Conservation (phyloP, 2,329 filamentous ascomycete genomes). For the Aspergillus sojae region DNA sequence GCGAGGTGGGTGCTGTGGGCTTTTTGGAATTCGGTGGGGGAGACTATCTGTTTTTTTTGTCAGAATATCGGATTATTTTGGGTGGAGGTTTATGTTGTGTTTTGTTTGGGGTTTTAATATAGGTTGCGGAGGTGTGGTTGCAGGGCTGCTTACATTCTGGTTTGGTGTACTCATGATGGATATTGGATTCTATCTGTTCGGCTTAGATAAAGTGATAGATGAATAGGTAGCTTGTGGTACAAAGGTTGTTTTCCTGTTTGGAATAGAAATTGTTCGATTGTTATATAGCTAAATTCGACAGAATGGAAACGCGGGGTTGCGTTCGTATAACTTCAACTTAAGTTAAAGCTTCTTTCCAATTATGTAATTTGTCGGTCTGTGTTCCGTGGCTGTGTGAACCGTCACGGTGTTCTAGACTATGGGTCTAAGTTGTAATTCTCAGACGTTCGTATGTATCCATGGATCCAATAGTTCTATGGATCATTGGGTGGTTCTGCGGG, state of each 20-base stretch:
- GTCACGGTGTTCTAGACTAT: neutral
- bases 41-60: neutral
- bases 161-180: neutral
- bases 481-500: neutral
- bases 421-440: neutral
- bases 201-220: neutral
- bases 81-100: too few species aligned
- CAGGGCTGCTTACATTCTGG: neutral
- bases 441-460: neutral
- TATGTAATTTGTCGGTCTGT: neutral
- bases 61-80: too few species aligned
- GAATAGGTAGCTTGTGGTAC: neutral
- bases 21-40: constrained; percentile 13
- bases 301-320: neutral
- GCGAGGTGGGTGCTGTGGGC: constrained; percentile 17
- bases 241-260: too few species aligned
- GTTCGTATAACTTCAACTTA: neutral
- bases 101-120: too few species aligned
- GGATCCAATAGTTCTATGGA: neutral
- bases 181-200: neutral
- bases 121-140: neutral
- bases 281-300: neutral
- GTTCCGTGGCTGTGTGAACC: neutral
- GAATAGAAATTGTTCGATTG: neutral
- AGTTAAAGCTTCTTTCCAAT: neutral